A percentile compares a stretch with the other conserved stretches of the same genome.
Evolutionary conservation across 2,329 filamentous ascomycete genomes (phyloP).

Genomic region (Botryotinia convoluta): DNA sequence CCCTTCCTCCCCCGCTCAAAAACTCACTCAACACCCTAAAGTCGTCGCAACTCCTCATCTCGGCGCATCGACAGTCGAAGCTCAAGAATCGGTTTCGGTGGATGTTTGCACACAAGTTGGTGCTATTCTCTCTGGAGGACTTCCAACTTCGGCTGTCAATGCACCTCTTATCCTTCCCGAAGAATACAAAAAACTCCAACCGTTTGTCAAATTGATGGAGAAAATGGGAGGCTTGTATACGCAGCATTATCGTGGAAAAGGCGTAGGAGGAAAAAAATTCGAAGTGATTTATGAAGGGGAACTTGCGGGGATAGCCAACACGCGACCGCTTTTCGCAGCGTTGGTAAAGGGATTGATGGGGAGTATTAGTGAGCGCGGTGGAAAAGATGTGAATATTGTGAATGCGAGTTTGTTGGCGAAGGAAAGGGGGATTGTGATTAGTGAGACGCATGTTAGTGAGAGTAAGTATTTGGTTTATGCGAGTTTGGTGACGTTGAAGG

Average conservation of each 20-base stretch:
- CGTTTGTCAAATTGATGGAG: slow-evolving; percentile 73
- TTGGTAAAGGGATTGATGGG: slow-evolving; percentile 73
- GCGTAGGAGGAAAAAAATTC: slow-evolving; percentile 63
- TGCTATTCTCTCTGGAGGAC: slow-evolving; percentile 67
- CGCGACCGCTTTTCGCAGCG: slow-evolving; percentile 74
- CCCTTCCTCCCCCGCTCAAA: slow-evolving; percentile 56
- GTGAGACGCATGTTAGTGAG: slow-evolving; percentile 66
- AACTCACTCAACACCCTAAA: slow-evolving; percentile 64
- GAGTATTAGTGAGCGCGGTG: slow-evolving; percentile 64
- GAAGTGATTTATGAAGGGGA: slow-evolving; percentile 77
- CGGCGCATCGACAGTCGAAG: slow-evolving; percentile 76
- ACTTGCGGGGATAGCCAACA: slow-evolving; percentile 67
- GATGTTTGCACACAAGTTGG: slow-evolving; percentile 81
- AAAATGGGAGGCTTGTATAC: slow-evolving; percentile 78
- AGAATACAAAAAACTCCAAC: slow-evolving; percentile 74
- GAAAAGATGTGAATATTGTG: slow-evolving; percentile 75
- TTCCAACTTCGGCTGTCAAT: slow-evolving; percentile 76
- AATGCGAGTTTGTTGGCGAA: slow-evolving; percentile 74
- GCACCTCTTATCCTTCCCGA: slow-evolving; percentile 78
- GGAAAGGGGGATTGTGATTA: slow-evolving; percentile 74
- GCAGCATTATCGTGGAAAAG: slow-evolving; percentile 57
- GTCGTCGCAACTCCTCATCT: slow-evolving; percentile 79
- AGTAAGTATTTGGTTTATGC: slow-evolving; percentile 62
- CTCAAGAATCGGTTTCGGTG: slow-evolving; percentile 79
- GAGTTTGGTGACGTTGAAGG: slow-evolving; percentile 66